These are phyloP conservation scores for Fusarium stilboides DNA, from an alignment of 2,329 filamentous ascomycete species.

Conservation along the genomic window DNA sequence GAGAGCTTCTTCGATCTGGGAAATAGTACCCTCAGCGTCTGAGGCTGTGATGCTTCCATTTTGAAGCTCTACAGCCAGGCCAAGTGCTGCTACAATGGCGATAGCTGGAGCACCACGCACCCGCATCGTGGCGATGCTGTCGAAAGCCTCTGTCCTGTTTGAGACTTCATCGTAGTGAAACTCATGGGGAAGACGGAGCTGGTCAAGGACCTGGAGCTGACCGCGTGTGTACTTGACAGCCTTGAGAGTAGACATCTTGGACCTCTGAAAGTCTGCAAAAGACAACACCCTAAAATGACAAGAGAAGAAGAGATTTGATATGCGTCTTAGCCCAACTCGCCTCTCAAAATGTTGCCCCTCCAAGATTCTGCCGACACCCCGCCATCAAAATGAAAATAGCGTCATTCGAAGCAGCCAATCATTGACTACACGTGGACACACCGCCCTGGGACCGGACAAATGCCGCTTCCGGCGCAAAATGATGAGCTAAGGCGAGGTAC, in stretches of 20 bases:
- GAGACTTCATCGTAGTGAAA: slow-evolving; percentile 82
- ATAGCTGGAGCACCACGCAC: slow-evolving; percentile 90
- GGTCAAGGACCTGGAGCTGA: slow-evolving; percentile 83
- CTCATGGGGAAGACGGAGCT: slow-evolving; percentile 85
- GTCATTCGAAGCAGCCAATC: slow-evolving; percentile 43
- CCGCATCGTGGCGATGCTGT: slow-evolving; percentile 85
- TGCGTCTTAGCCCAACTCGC: slow-evolving; percentile 16
- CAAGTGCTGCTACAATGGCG: slow-evolving; percentile 94
- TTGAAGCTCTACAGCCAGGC: slow-evolving; percentile 86
- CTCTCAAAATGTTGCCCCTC: slow-evolving; percentile 48
- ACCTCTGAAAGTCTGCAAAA: neutral
- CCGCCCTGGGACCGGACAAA: slow-evolving; percentile 51
- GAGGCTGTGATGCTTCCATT: slow-evolving; percentile 64
- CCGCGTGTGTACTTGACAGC: slow-evolving; percentile 84
- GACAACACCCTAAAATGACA: neutral
- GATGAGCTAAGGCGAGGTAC: slow-evolving; percentile 41
- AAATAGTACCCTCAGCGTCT: slow-evolving; percentile 70
- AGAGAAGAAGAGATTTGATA: neutral
- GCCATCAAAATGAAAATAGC: slow-evolving; percentile 41
- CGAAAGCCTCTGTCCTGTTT: slow-evolving; percentile 82
- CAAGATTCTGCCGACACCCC: slow-evolving; percentile 55
- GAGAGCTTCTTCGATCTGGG: slow-evolving; percentile 82
- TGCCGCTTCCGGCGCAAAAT: slow-evolving; percentile 45
- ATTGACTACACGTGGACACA: slow-evolving; percentile 14
- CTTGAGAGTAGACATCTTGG: slow-evolving; percentile 73